Conservation (phyloP, 2,329 filamentous ascomycete species). For the Calonectria hawksworthii region DNA sequence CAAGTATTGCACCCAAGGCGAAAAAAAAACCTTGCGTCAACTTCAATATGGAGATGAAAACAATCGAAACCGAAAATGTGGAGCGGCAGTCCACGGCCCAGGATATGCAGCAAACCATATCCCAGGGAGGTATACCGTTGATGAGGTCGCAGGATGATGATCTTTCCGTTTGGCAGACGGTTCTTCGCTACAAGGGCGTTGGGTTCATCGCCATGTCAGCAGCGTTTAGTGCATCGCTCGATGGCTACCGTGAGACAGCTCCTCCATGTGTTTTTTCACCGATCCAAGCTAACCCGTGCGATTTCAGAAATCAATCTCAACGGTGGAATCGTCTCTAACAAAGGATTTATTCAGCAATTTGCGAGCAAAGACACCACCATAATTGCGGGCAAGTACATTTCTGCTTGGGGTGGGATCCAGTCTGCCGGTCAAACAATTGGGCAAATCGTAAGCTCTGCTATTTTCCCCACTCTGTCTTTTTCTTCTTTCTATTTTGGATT, state of each 20-base stretch:
- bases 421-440: conserved; percentile 55
- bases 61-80: conserved; percentile 30
- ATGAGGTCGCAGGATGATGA: conserved; percentile 56
- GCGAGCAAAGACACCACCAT: conserved; percentile 47
- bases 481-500: neutral
- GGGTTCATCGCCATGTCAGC: conserved; percentile 55
- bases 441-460: conserved; percentile 47
- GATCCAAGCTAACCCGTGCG: neutral
- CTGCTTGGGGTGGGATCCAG: conserved; percentile 56
- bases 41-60: conserved; percentile 18
- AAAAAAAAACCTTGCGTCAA: neutral
- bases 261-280: neutral
- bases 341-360: conserved; percentile 56
- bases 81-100: conserved; percentile 16
- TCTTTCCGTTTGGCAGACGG: conserved; percentile 54
- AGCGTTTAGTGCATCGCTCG: conserved; percentile 57
- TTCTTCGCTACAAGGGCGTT: conserved; percentile 51
- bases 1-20: neutral
- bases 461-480: neutral
- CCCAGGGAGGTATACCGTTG: conserved; percentile 28
- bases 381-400: conserved; percentile 52
- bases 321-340: conserved; percentile 56
- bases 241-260: conserved; percentile 53
- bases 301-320: conserved; percentile 48
- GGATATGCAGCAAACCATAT: conserved; percentile 15